Evolutionary conservation across 192 early-diverging fungal genomes (phyloP), one percentile per base, ranked within the genome.

Genomic region (Entomortierella lignicola): DNA sequence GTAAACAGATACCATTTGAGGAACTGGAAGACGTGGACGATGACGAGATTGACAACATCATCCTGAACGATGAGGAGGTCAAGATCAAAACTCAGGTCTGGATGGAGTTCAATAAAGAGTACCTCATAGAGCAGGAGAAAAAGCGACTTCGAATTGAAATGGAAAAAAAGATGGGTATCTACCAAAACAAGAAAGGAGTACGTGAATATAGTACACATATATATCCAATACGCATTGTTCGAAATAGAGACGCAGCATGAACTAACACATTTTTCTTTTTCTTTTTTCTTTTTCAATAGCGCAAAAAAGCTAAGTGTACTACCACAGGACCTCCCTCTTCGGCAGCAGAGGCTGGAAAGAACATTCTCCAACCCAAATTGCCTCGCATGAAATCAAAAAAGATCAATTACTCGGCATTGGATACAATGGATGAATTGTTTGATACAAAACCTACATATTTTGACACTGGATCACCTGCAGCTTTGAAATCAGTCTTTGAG

Each of bases 71-170:
- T 2, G 89, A 91, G 1, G 97, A 99, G 66, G 89, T 94, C 18
- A 86, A 86, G 58, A 67, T 89, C 43, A 98, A 97, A 72, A 92
- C 91, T 0, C 81, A 85, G 56, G 83, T 97, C 26, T 99, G 97
- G 97, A 94, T 89, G 63, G 88, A 88, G 41, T 88, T 93, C 37
- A 97, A 99, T 84, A 89, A 90, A 55, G 94, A 96, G 41, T 98
- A 91, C 82, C 82, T 97, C 32, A 86, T 87, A 54, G 83, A 87
- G 27, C 69, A 88, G 60, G 85, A 71, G 54, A 62, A 55, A 7
- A 79, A 79, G 44, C 66, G 75, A 6, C 48, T 51, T 6, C 67
- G 75, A 13, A 66, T 79, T 20, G 75, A 72, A 30, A 84, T 70
- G 81, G 83, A 82, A 39, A 68, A 69, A 52, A 79, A 80, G 60